Conservation (phyloP, 2,329 filamentous ascomycete genomes). For the Colletotrichum gigasporum region DNA sequence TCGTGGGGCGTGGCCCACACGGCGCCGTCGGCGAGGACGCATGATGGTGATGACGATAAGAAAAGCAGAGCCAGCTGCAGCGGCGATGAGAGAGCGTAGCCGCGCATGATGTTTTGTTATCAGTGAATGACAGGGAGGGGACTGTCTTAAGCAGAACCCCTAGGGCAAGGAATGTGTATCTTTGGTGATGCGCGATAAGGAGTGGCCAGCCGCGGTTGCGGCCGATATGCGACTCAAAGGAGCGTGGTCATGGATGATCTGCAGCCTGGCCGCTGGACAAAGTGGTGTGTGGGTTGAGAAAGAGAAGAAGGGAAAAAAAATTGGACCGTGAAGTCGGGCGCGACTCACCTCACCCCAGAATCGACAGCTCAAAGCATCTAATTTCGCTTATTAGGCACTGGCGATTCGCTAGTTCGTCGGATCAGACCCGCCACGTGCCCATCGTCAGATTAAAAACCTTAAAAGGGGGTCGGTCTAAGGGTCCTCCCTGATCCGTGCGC, state of each 20-base stretch:
- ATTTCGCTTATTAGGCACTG: constrained; percentile 21
- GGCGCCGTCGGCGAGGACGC: constrained; percentile 20
- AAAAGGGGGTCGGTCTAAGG: constrained; percentile 18
- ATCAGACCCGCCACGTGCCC: constrained; percentile 23
- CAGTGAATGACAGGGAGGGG: constrained; percentile 10
- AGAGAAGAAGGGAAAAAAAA: background rate
- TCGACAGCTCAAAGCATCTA: background rate
- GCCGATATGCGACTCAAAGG: constrained; percentile 25
- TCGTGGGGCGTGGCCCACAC: constrained; percentile 55
- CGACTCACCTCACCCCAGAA: constrained; percentile 8
- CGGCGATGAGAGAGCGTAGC: constrained; percentile 24
- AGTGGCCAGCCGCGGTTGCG: constrained; percentile 27
- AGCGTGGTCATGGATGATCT: constrained; percentile 24
- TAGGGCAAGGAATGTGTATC: background rate
- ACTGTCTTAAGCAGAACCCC: background rate
- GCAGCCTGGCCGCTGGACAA: constrained; percentile 15
- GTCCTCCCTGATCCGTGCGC: background rate
- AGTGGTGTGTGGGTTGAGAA: constrained; percentile 16
- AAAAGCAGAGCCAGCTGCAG: background rate
- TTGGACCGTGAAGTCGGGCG: background rate
- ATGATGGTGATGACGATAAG: background rate
- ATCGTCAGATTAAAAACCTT: constrained; percentile 6
- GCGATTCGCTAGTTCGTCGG: background rate
- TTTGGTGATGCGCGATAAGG: constrained; percentile 4
- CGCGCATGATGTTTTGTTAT: constrained; percentile 17